Evolutionary conservation across 1,139 yeast species (phyloP).

Genomic region (Geotrichum citri-aurantii): DNA sequence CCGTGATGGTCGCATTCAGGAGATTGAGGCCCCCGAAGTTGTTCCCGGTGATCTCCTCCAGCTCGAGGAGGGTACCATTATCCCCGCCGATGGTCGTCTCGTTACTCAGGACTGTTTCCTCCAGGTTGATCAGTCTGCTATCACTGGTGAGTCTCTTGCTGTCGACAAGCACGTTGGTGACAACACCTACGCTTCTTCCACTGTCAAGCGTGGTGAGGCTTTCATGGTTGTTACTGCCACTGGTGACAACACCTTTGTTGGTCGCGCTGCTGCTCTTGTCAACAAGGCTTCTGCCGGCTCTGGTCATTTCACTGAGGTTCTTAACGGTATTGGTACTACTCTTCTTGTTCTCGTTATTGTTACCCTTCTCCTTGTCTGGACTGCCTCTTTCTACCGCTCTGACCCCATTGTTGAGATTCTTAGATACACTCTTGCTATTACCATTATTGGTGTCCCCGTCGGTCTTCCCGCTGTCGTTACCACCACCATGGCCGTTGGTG

Average conservation of each 20-base stretch:
- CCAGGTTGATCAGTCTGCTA: constrained; percentile 96
- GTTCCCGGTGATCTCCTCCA: constrained; percentile 79
- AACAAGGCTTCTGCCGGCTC: constrained; percentile 91
- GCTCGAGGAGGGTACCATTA: constrained; percentile 73
- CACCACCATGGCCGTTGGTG: constrained; percentile 99
- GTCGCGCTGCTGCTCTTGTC: constrained; percentile 95
- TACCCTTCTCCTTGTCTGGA: constrained; percentile 87
- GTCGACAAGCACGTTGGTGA: constrained; percentile 92
- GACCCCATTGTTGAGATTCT: constrained; percentile 81
- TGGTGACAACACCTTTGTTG: constrained; percentile 89
- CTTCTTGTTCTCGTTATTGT: constrained; percentile 82
- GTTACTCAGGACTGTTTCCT: constrained; percentile 83
- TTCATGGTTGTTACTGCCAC: constrained; percentile 94
- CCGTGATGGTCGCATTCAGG: constrained; percentile 59
- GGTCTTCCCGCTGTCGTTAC: constrained; percentile 99
- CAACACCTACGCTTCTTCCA: constrained; percentile 85
- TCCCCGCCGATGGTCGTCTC: constrained; percentile 90
- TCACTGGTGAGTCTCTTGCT: constrained; percentile 97
- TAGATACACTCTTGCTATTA: constrained; percentile 88
- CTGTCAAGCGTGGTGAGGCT: constrained; percentile 96
- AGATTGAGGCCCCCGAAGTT: constrained; percentile 60
- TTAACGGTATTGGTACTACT: constrained; percentile 95
- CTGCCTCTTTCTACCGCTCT: constrained; percentile 93
- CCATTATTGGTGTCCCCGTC: constrained; percentile 99
- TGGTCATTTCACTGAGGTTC: constrained; percentile 97